Evolutionary conservation across 2,329 filamentous ascomycete species (phyloP).

Genomic region (Parascedosporium putredinis): DNA sequence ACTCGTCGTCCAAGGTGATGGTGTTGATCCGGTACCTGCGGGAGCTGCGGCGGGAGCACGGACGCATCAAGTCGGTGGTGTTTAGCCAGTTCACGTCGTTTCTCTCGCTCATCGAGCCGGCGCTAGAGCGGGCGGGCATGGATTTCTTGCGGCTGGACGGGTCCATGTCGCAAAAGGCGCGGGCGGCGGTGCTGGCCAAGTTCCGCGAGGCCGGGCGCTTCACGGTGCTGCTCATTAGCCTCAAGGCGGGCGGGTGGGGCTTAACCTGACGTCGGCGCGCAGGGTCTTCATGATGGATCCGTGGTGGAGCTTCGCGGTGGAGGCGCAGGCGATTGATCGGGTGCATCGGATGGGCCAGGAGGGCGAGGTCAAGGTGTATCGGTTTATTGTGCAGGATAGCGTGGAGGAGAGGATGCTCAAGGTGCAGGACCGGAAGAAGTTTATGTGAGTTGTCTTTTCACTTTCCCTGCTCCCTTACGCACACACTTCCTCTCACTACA

Average conservation of each 20-base stretch:
- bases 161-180: conserved; percentile 74
- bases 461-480: background rate
- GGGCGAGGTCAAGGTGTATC: conserved; percentile 70
- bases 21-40: conserved; percentile 68
- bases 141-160: conserved; percentile 83
- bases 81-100: conserved; percentile 98
- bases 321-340: conserved; percentile 94
- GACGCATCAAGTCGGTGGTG: conserved; percentile 73
- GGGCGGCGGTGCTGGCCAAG: conserved; percentile 64
- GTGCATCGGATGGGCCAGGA: conserved; percentile 96
- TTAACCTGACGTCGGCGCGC: conserved; percentile 83
- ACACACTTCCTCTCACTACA: no score
- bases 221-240: conserved; percentile 67
- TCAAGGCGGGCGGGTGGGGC: conserved; percentile 88
- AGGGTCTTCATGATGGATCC: conserved; percentile 99
- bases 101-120: conserved; percentile 78
- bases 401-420: conserved; percentile 93
- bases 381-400: conserved; percentile 82
- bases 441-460: conserved; percentile 55
- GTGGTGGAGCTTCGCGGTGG: conserved; percentile 97
- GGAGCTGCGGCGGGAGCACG: conserved; percentile 52
- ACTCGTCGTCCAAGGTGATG: conserved; percentile 82
- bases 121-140: conserved; percentile 62
- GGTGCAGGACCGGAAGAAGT: conserved; percentile 93
- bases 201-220: conserved; percentile 54